Evolutionary conservation across 2,329 filamentous ascomycete species (phyloP).

Genomic region (Seiridium cupressi): DNA sequence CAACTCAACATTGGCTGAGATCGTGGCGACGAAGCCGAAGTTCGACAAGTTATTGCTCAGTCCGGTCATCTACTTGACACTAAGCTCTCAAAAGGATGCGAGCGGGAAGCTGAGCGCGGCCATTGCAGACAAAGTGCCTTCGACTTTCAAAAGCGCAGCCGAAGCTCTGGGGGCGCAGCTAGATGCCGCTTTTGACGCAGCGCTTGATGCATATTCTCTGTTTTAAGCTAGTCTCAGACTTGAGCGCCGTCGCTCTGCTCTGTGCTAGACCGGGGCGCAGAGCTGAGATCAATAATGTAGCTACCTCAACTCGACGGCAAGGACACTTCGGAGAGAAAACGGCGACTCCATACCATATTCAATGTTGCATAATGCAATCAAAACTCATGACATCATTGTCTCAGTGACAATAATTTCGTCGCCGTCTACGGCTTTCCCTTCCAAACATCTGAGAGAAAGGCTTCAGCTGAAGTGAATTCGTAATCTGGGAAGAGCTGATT

Average conservation of each 20-base stretch:
- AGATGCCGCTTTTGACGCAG: conserved; percentile 34
- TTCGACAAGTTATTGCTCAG: conserved; percentile 41
- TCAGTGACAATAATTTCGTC: too few species aligned
- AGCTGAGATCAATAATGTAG: too few species aligned
- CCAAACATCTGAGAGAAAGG: conserved; percentile 35
- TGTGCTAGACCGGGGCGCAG: too few species aligned
- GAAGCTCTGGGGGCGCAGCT: conserved; percentile 35
- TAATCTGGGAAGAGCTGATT: conserved; percentile 44
- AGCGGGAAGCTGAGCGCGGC: conserved; percentile 35
- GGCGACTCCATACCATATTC: too few species aligned
- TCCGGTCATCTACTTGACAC: conserved; percentile 39
- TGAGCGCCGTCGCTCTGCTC: too few species aligned
- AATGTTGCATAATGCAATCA: too few species aligned
- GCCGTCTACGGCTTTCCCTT: conserved; percentile 28
- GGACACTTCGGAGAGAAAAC: too few species aligned
- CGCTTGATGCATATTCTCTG: conserved; percentile 29
- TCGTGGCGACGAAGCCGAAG: conserved; percentile 38
- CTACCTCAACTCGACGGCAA: too few species aligned
- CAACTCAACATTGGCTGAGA: conserved; percentile 33
- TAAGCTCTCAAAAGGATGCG: conserved; percentile 38
- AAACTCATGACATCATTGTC: too few species aligned
- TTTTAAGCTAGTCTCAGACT: not conserved
- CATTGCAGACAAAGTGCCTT: conserved; percentile 39
- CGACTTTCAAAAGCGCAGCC: conserved; percentile 28
- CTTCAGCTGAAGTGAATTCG: conserved; percentile 35